Evolutionary conservation across 2,329 filamentous ascomycete genomes (phyloP).

Genomic region (Diaporthe batatas): DNA sequence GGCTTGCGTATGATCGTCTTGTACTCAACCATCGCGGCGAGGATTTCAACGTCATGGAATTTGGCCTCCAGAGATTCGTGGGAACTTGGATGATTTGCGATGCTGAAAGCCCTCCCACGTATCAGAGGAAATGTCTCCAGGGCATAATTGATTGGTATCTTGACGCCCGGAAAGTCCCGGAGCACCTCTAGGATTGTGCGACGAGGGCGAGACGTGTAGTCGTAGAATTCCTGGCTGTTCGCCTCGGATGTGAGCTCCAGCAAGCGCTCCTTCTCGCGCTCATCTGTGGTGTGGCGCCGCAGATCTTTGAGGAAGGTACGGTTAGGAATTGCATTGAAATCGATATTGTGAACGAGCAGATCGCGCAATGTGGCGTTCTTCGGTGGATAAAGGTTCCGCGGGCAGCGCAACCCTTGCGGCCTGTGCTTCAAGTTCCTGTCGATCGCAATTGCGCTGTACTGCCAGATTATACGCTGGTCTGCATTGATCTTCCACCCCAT

Average conservation of each 20-base stretch:
- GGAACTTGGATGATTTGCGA: slow-evolving; percentile 75
- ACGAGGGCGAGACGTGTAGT: slow-evolving; percentile 92
- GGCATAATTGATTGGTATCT: slow-evolving; percentile 80
- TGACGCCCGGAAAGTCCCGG: slow-evolving; percentile 88
- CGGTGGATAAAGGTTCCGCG: slow-evolving; percentile 54
- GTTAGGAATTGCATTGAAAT: slow-evolving; percentile 90
- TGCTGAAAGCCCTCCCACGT: slow-evolving; percentile 93
- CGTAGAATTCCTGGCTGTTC: slow-evolving; percentile 91
- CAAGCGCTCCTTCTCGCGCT: slow-evolving; percentile 83
- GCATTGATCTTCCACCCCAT: slow-evolving; percentile 85
- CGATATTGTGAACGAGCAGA: slow-evolving; percentile 85
- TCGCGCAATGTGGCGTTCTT: slow-evolving; percentile 74
- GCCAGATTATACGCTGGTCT: slow-evolving; percentile 65
- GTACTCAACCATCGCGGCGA: slow-evolving; percentile 92
- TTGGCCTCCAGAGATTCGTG: slow-evolving; percentile 14
- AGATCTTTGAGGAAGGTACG: slow-evolving; percentile 87
- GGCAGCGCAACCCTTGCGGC: slow-evolving; percentile 22
- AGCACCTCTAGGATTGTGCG: slow-evolving; percentile 93
- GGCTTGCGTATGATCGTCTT: slow-evolving; percentile 87
- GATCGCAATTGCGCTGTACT: neutral
- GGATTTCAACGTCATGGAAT: slow-evolving; percentile 69
- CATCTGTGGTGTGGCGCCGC: slow-evolving; percentile 79
- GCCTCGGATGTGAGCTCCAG: slow-evolving; percentile 85
- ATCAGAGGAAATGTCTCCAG: slow-evolving; percentile 83
- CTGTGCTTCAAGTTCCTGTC: slow-evolving; percentile 3